Base-by-base conservation (phyloP, 1,284 basidiomycete genomes). In the Psilocybe mexicana region DNA sequence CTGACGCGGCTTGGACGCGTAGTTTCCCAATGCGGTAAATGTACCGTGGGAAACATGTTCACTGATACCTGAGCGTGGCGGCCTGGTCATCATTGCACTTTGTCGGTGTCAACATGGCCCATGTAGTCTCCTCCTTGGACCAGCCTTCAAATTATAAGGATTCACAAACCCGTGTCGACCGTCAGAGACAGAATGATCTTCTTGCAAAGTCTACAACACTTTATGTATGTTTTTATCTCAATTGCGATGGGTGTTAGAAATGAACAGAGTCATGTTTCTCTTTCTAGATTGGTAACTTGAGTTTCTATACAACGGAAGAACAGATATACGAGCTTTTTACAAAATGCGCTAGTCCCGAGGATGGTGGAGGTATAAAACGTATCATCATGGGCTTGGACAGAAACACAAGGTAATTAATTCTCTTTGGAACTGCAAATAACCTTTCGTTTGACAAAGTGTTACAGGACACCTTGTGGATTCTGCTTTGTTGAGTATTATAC, bases 301-400 rank as follows among this genome's bases (percentile, higher is more conserved):
- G 93, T 77, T 98, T 96, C 76, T 97, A 93, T 78, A 98, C 96
- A 8, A 98, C 96, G 50, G 97, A 99, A 77, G 96, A 98, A 71
- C 97, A 99, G 76, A 98, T 99, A 75, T 98, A 98, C 77, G 96
- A 99, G 74, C 77, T 99, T 52, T 99, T 99, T 75, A 87, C 90
- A 58, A 93, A 94, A 78, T 97, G 95, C 66, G 87, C 94, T 43
- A 90, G 84, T 63, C 86, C 93, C 1, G 92, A 94, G 65, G 90
- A 94, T 61, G 95, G 95, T 43, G 95, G 95, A 38, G 95, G 95
- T 33, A 95, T 99, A 65, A 98, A 98, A 73, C 88, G 96, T 63
- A 97, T 99, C 65, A 99, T 99, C 69, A 99, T 99, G 97, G 97
- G 97, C 26, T 82, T 99, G 40, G 97, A 99, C 78, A 82, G 97